A percentile compares a stretch with the other conserved stretches of the same genome.
These are phyloP conservation scores for Juncus effusus DNA, from an alignment of 176 grass and related monocot genomes.

Conservation along the genomic window DNA sequence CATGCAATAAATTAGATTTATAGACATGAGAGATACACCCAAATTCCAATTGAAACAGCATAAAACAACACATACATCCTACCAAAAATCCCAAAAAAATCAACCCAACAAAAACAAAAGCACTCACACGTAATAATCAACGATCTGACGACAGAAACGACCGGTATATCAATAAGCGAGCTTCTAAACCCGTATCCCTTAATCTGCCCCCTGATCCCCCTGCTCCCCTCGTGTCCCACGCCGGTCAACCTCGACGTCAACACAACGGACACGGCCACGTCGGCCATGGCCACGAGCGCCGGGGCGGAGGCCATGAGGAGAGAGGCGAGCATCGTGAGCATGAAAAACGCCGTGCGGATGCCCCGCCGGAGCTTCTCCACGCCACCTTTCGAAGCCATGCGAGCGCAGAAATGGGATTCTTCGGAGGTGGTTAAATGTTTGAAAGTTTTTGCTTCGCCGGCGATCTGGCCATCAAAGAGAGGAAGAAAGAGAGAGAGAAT, in stretches of 20 bases:
- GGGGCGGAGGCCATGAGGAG: conserved; percentile 71
- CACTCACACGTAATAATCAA: conserved; percentile 71
- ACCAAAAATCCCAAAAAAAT: neutral
- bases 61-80: neutral
- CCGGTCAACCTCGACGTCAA: conserved; percentile 46
- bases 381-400: conserved; percentile 73
- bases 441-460: neutral
- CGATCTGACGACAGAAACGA: conserved; percentile 78
- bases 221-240: conserved; percentile 39
- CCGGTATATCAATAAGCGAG: conserved; percentile 79
- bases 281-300: conserved; percentile 60
- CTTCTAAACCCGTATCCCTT: conserved; percentile 54
- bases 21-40: too few relatives aligned
- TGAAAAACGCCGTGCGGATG: conserved; percentile 57
- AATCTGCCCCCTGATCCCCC: conserved; percentile 40
- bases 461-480: conserved; percentile 25
- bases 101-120: neutral
- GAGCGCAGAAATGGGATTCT: neutral
- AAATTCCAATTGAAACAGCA: neutral
- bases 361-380: conserved; percentile 54
- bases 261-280: conserved; percentile 56
- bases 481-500: conserved; percentile 16
- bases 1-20: too few relatives aligned
- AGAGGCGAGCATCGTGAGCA: conserved; percentile 71
- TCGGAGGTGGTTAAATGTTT: neutral